Conservation (phyloP, 2,329 filamentous ascomycete species). For the Cryoendolithus antarcticus region DNA sequence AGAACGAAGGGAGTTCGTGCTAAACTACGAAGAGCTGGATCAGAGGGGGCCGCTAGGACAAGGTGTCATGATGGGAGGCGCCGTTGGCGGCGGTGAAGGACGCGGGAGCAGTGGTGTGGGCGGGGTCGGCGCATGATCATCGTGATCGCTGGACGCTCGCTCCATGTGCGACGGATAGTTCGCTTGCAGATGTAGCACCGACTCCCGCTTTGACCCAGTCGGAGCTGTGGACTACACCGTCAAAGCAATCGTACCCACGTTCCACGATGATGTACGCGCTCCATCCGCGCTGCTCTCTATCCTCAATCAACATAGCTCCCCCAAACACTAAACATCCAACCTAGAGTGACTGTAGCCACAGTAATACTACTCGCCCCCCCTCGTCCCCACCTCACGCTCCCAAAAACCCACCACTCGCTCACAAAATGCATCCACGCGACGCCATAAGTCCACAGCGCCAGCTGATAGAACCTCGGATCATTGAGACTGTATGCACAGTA, state of each 20-base stretch:
- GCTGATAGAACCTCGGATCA: constrained; percentile 60
- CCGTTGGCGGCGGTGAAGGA: not conserved
- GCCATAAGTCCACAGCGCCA: constrained; percentile 70
- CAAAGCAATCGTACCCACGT: no score
- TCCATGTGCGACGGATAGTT: no score
- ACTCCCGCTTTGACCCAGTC: no score
- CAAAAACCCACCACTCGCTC: constrained; percentile 69
- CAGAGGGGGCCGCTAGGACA: constrained; percentile 9
- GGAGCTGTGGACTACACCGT: no score
- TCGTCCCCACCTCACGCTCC: constrained; percentile 54
- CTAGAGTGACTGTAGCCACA: constrained; percentile 42
- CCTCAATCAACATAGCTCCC: not conserved
- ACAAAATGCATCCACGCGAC: constrained; percentile 68
- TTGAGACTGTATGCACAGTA: constrained; percentile 77
- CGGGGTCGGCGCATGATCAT: no score
- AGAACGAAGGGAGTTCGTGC: constrained; percentile 39
- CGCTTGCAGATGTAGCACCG: no score
- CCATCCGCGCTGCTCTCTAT: no score
- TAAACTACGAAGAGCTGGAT: constrained; percentile 41
- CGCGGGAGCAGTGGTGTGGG: no score
- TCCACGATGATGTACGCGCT: no score
- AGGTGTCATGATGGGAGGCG: constrained; percentile 3
- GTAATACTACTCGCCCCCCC: constrained; percentile 47
- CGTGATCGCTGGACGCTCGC: no score
- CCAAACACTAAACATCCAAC: constrained; percentile 58